Conservation (phyloP, 495 filamentous ascomycete species). For the Hypoxylon subgilvum region DNA sequence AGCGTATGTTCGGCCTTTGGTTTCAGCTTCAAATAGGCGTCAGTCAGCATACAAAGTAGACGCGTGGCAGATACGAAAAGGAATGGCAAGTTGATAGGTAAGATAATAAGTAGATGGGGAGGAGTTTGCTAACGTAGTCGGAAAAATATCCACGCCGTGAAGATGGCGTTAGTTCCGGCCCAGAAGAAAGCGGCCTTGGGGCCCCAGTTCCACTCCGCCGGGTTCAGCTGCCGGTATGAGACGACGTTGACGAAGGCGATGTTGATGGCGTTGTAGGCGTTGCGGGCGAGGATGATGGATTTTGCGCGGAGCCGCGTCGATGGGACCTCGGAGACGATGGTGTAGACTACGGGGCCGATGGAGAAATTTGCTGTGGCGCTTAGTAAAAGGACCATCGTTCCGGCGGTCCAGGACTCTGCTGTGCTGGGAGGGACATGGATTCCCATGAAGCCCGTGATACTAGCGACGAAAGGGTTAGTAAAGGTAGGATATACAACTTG, state of each 20-base stretch:
- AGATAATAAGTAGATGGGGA: constrained; percentile 27
- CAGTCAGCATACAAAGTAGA: neutral
- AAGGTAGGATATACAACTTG: no score
- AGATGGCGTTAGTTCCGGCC: constrained; percentile 57
- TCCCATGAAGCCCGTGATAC: constrained; percentile 48
- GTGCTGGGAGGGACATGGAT: constrained; percentile 32
- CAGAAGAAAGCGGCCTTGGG: constrained; percentile 62
- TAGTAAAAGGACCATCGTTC: constrained; percentile 56
- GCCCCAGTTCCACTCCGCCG: constrained; percentile 60
- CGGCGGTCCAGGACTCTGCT: constrained; percentile 53
- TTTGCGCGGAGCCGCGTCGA: constrained; percentile 60
- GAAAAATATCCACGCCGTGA: constrained; percentile 49
- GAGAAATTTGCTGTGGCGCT: constrained; percentile 52
- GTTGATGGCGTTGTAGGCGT: constrained; percentile 59
- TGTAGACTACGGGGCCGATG: constrained; percentile 66
- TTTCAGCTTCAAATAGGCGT: constrained; percentile 45
- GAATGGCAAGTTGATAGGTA: neutral
- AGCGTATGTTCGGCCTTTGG: constrained; percentile 56
- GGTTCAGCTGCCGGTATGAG: constrained; percentile 58
- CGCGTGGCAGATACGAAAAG: neutral
- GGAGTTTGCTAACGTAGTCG: constrained; percentile 46
- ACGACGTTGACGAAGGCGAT: constrained; percentile 50
- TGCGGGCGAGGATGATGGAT: constrained; percentile 63
- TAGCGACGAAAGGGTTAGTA: constrained; percentile 16
- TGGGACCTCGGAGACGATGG: constrained; percentile 64